These are phyloP conservation scores for Anethum foeniculum DNA, from an alignment of 140 eudicot species.

Conservation along the genomic window DNA sequence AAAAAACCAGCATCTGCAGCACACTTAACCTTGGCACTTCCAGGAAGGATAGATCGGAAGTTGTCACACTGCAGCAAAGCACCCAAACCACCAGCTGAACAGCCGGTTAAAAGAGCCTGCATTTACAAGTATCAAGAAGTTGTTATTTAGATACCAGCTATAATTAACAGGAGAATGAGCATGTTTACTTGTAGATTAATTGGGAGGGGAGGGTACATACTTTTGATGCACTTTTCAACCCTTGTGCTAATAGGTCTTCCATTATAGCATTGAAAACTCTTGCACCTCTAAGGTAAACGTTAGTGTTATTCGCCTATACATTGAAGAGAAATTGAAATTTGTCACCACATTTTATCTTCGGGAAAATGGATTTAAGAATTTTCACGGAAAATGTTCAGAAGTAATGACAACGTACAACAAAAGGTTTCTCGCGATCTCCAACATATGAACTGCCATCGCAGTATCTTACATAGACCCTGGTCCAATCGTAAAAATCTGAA, in stretches of 20 bases:
- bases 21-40: constrained; percentile 41
- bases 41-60: constrained; percentile 31
- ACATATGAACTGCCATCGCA: constrained; percentile 68
- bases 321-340: background rate
- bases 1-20: constrained; percentile 44
- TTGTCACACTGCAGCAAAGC: constrained; percentile 40
- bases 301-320: background rate
- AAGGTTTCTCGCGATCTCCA: constrained; percentile 51
- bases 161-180: background rate
- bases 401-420: constrained; percentile 23
- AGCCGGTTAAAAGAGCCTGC: constrained; percentile 46
- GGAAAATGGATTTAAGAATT: background rate
- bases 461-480: constrained; percentile 43
- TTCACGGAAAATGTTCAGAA: background rate
- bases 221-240: constrained; percentile 44
- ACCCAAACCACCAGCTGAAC: constrained; percentile 65
- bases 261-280: constrained; percentile 43
- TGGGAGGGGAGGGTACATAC: constrained; percentile 20
- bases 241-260: constrained; percentile 45
- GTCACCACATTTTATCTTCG: background rate
- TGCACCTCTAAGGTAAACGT: constrained; percentile 55
- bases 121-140: background rate
- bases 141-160: background rate
- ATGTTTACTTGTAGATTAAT: background rate
- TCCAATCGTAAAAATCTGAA: constrained; percentile 53